Evolutionary conservation across 805 yeast species (phyloP), one percentile per base, ranked within the genome.

Genomic region (Candida ortonii): DNA sequence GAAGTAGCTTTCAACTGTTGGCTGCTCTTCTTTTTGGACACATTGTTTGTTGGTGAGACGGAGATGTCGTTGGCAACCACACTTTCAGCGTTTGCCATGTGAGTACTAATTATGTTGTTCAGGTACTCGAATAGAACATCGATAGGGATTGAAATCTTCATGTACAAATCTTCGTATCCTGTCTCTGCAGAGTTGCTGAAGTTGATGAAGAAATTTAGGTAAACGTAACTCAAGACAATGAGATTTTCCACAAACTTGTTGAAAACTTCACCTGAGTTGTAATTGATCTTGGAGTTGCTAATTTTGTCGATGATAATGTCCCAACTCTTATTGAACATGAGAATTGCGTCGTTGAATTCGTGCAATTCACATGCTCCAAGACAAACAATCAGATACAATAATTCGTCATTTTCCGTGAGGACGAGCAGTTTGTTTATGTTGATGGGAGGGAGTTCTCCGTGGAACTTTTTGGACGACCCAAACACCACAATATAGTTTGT

Each of bases 51-150:
- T n/a, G 7, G 22, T 24, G 28, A 16, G 12, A 25, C 13, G 7
- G 38, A 12, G 22, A 28, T 9, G 11, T 19, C 20, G 4, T 28
- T 13, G 5, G 8, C 28, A 6, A 25, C 10, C 11, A 25, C 28
- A 2, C 43, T 39, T 17, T 46, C 49, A 14, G 39, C 43, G 38
- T 67, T 66, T 19, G 66, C 49, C 34, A 70, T 52, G 28, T 71
- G 68, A 16, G 70, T 62, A 38, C 56, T 57, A 20, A 68, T 57
- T 11, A 70, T 66, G 38, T 72, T 73, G 44, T 74, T 71, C 31
- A 76, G 55, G 42, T 71, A 70, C 43, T 71, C 70, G 39, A 74
- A 59, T 5, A 73, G 59, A 22, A 72, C 64, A 34, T 70, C 73
- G 17, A 67, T 63, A 20, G 68, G 67, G n/a, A 71, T 52, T 3